These are phyloP conservation scores for Aspergillus brasiliensis DNA, from an alignment of 2,329 filamentous ascomycete species.

Conservation along the genomic window DNA sequence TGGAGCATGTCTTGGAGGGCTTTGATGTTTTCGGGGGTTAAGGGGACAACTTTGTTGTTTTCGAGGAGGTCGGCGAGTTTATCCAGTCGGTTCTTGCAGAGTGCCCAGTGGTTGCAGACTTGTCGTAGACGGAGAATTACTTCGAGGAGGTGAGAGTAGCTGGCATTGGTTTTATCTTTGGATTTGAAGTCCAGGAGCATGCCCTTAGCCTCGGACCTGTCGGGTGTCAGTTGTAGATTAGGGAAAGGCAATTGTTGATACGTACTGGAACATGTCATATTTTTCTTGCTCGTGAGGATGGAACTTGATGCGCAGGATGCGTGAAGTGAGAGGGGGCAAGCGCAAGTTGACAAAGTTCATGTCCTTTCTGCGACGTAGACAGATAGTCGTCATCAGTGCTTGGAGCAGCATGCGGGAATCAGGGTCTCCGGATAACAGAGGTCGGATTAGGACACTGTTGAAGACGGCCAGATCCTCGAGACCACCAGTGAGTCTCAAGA, in stretches of 20 bases:
- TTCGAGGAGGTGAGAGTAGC: constrained; percentile 77
- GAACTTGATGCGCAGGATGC: constrained; percentile 74
- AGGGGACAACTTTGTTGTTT: constrained; percentile 64
- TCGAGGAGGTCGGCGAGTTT: constrained; percentile 72
- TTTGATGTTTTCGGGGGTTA: constrained; percentile 71
- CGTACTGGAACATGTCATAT: constrained; percentile 72
- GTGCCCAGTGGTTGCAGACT: constrained; percentile 84
- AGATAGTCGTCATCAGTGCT: constrained; percentile 76
- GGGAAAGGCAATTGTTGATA: constrained; percentile 21
- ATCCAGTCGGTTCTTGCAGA: constrained; percentile 74
- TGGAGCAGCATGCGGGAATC: constrained; percentile 68
- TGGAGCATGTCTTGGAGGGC: constrained; percentile 75
- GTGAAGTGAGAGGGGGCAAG: constrained; percentile 75
- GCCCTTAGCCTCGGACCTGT: constrained; percentile 71
- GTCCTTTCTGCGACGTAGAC: constrained; percentile 78
- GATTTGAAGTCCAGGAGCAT: constrained; percentile 63
- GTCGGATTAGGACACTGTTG: constrained; percentile 69
- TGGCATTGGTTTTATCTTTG: constrained; percentile 50
- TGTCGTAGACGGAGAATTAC: constrained; percentile 80
- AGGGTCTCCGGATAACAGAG: constrained; percentile 60
- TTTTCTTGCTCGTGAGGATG: constrained; percentile 72
- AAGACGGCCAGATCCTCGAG: constrained; percentile 74
- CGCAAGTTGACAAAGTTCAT: constrained; percentile 85
- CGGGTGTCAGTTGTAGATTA: constrained; percentile 18
- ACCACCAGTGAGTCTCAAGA: constrained; percentile 74